These are phyloP conservation scores for Trypanosoma caninum DNA, from an alignment of 208 protist genomes.

Conservation along the genomic window DNA sequence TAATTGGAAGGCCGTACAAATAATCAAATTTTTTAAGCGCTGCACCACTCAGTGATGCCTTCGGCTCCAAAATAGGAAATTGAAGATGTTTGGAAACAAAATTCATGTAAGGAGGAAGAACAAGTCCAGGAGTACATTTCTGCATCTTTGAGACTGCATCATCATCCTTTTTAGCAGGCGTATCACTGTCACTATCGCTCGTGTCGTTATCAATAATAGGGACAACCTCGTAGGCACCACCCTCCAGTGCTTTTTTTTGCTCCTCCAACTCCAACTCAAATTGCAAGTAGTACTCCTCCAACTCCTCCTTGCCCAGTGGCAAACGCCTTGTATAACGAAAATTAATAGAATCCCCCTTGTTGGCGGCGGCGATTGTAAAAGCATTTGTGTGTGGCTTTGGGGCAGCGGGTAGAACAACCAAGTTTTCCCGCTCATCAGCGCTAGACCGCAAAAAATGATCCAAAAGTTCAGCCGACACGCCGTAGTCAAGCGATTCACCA, in stretches of 20 bases:
- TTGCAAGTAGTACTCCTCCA: slow-evolving; percentile 85
- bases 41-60: slow-evolving; percentile 39
- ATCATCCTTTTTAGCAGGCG: slow-evolving; percentile 24
- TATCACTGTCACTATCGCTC: slow-evolving; percentile 34
- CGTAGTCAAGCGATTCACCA: slow-evolving; percentile 71
- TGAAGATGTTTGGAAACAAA: slow-evolving; percentile 61
- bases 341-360: slow-evolving; percentile 36
- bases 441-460: slow-evolving; percentile 33
- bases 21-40: slow-evolving; percentile 44
- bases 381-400: slow-evolving; percentile 59
- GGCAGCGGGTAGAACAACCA: slow-evolving; percentile 59
- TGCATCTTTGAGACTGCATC: slow-evolving; percentile 20
- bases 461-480: slow-evolving; percentile 67
- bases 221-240: slow-evolving; percentile 24
- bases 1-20: slow-evolving; percentile 79
- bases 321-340: slow-evolving; percentile 43
- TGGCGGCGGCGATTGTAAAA: slow-evolving; percentile 25
- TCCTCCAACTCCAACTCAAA: slow-evolving; percentile 59
- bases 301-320: slow-evolving; percentile 68
- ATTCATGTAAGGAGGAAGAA: slow-evolving; percentile 63
- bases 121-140: slow-evolving; percentile 45
- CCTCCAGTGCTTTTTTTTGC: slow-evolving; percentile 26
- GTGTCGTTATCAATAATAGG: slow-evolving; percentile 34
- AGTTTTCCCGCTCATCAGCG: slow-evolving; percentile 43
- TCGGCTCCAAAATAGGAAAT: slow-evolving; percentile 68